Base-by-base conservation (phyloP, 2,329 filamentous ascomycete species). In the Fonsecaea pugnacius region DNA sequence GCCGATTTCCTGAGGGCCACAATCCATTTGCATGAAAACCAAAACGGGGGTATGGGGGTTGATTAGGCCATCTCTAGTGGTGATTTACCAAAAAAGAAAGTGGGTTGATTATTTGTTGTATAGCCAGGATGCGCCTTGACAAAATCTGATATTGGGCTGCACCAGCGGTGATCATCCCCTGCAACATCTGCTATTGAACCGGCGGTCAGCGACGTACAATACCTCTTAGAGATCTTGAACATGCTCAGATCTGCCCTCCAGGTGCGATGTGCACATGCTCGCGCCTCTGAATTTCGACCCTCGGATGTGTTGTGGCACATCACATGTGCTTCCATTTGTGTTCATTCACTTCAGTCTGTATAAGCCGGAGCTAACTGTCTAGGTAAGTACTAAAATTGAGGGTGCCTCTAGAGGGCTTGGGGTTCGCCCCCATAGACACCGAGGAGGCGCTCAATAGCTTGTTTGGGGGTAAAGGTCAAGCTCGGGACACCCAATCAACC, bases 391-490 rank as follows among this genome's bases (percentile, higher is more conserved):
- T 7, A 24, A 48, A 27, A 10, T 48, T 27, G 43, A 24, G 9
- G 8, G 21, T 27, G 27, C 27, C 27, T 30, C 27, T 6, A 30
- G 27, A 24, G 43, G 43, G 43, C 43, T 48, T 12, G 43, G 43
- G 43, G 21, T 24, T 48, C 43, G 43, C 43, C 51, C 51, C 51
- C 27, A 53, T 32, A 53, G 27, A 43, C 55, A n/a, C 55, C 35
- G 36, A 58, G 46, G 56, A 32, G 56, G 56, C 56, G 56, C 56
- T 40, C 56, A 58, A 58, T 58, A n/a, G 27, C 14, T 18, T 58
- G 53, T 12, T 18, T 33, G 36, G 43, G 30, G 43, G 43, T 48
- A 4, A 27, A 21, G 43, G 10, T 24, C 57, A 59, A 40, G 46
- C 57, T 14, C 18, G 30, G 4, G 24, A 48, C 10, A 12, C 43